Conservation (phyloP, 495 filamentous ascomycete genomes). For the Pyronema omphalodes region DNA sequence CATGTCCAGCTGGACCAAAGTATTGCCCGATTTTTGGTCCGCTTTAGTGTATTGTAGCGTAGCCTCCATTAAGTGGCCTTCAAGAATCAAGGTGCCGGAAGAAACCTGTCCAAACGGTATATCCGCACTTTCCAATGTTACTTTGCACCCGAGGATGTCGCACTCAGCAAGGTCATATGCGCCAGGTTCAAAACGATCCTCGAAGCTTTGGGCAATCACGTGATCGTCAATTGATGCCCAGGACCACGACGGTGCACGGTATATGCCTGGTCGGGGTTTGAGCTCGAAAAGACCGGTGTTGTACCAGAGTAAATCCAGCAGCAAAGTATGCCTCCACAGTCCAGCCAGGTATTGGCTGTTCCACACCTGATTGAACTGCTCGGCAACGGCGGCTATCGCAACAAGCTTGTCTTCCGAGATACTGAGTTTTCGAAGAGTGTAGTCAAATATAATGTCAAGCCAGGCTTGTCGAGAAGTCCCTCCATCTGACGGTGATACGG, state of each 20-base stretch:
- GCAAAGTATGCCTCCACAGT: conserved; percentile 4
- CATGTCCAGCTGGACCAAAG: background rate
- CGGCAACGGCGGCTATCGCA: conserved; percentile 19
- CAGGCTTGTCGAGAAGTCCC: background rate
- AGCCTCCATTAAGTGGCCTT: background rate
- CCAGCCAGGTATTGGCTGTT: conserved; percentile 7
- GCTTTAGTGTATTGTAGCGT: background rate
- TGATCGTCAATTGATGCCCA: conserved; percentile 19
- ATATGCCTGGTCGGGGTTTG: conserved; percentile 7
- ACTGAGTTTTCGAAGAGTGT: background rate
- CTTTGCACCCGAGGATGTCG: background rate
- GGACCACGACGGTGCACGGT: conserved; percentile 23
- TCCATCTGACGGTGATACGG: background rate
- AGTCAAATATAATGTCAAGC: background rate
- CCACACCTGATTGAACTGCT: conserved; percentile 7
- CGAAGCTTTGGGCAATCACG: background rate
- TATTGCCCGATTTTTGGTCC: background rate
- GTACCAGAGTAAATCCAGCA: background rate
- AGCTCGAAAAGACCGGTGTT: background rate
- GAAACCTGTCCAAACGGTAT: background rate
- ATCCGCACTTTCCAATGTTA: background rate
- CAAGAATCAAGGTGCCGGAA: background rate
- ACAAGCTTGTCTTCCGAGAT: conserved; percentile 10
- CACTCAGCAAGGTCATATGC: background rate
- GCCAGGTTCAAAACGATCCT: background rate